phyloP scores from a whole-genome alignment of 164 flowering plant species.

The Piper longum region DNA sequence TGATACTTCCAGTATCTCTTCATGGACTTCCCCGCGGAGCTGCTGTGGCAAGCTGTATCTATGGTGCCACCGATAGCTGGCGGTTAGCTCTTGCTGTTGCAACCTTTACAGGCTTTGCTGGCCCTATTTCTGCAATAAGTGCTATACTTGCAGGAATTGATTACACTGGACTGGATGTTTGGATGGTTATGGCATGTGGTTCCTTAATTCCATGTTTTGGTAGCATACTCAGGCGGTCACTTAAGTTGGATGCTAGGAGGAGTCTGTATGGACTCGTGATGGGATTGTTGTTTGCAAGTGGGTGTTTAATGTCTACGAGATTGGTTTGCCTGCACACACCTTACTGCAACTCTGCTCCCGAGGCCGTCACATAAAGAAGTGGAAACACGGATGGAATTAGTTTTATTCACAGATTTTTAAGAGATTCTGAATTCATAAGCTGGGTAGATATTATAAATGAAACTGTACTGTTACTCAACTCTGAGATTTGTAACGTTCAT shows the following conservation, averaged over 20 bases:
- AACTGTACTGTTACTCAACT: no score
- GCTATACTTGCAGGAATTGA: conserved; percentile 83
- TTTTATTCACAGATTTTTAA: no score
- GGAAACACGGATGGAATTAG: not conserved
- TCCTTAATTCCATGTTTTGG: conserved; percentile 59
- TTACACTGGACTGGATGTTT: conserved; percentile 70
- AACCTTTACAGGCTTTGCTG: conserved; percentile 60
- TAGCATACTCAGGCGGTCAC: conserved; percentile 38
- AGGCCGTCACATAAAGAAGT: conserved; percentile 56
- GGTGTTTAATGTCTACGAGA: conserved; percentile 62
- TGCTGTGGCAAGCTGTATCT: conserved; percentile 86
- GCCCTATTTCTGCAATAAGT: conserved; percentile 80
- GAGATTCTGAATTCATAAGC: no score
- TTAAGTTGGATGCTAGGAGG: conserved; percentile 39
- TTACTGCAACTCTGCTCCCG: conserved; percentile 92
- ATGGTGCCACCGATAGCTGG: conserved; percentile 88
- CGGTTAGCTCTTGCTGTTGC: conserved; percentile 66
- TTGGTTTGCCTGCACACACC: conserved; percentile 87
- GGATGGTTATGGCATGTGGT: conserved; percentile 92
- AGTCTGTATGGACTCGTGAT: conserved; percentile 42
- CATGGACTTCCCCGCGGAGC: conserved; percentile 97
- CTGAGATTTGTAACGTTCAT: no score
- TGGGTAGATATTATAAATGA: no score
- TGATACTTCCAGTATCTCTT: conserved; percentile 80
- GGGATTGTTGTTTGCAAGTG: conserved; percentile 45